These are phyloP conservation scores for Moesziomyces parantarcticus DNA, from an alignment of 1,284 basidiomycete genomes.

Conservation along the genomic window DNA sequence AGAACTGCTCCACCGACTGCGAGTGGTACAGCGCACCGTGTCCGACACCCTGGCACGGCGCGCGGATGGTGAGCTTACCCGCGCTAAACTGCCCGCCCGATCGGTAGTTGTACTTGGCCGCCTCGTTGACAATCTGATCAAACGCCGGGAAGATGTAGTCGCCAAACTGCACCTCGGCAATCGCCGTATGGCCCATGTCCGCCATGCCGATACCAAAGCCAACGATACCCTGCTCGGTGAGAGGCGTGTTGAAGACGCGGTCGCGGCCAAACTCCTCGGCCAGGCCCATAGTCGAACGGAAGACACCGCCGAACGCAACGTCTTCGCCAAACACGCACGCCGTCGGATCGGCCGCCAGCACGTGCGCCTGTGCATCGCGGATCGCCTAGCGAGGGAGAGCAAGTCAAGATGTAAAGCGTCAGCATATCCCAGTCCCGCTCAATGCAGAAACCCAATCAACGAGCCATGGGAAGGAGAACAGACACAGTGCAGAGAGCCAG, in stretches of 20 bases:
- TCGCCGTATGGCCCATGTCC: conserved; percentile 90
- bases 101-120: conserved; percentile 90
- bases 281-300: conserved; percentile 88
- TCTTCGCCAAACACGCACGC: conserved; percentile 84
- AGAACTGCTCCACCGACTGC: conserved; percentile 93
- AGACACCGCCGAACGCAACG: conserved; percentile 83
- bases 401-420: background rate
- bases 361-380: conserved; percentile 58
- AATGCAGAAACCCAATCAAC: background rate
- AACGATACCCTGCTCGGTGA: conserved; percentile 79
- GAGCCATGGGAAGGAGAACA: background rate
- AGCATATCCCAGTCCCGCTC: conserved; percentile 1
- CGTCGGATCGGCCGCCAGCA: conserved; percentile 74
- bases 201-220: conserved; percentile 93
- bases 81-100: conserved; percentile 85
- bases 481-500: conserved; percentile 1
- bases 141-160: conserved; percentile 56
- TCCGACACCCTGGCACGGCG: conserved; percentile 66
- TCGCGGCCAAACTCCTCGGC: conserved; percentile 82
- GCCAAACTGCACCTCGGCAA: conserved; percentile 85
- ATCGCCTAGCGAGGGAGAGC: conserved; percentile 45
- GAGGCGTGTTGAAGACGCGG: conserved; percentile 53
- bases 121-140: conserved; percentile 88
- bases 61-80: conserved; percentile 86
- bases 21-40: conserved; percentile 86